These are phyloP conservation scores for Fagopyrum homotropicum DNA, from an alignment of 148 eudicot genomes.

Conservation along the genomic window DNA sequence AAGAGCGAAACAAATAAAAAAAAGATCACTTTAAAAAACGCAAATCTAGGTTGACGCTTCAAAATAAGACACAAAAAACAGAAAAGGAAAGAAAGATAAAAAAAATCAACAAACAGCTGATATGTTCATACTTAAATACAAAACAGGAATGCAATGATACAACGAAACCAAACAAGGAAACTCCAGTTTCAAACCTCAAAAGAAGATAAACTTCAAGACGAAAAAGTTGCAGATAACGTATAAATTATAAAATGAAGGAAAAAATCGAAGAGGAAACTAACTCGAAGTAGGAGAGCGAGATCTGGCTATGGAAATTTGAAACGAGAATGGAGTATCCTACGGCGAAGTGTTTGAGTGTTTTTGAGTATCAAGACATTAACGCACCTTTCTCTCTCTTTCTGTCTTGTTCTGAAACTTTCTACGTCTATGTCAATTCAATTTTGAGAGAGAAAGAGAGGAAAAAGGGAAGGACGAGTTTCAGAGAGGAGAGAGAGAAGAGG, in stretches of 20 bases:
- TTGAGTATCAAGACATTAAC: slow-evolving; percentile 2
- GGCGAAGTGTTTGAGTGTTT: not conserved
- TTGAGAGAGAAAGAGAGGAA: slow-evolving; percentile 13
- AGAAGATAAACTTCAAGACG: not conserved
- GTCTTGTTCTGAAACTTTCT: not conserved
- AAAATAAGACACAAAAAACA: not conserved
- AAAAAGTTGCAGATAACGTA: not conserved
- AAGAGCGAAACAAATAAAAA: slow-evolving; percentile 5
- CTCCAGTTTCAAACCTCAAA: not conserved
- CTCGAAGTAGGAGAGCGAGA: not conserved
- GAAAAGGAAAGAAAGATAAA: not conserved
- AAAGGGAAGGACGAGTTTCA: not conserved
- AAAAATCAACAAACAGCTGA: not conserved
- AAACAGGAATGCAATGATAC: not conserved
- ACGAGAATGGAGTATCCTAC: not conserved
- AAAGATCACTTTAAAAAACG: not conserved
- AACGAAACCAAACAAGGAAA: not conserved
- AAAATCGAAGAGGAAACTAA: not conserved
- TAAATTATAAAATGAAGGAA: not conserved
- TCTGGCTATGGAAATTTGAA: not conserved
- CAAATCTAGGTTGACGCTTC: not conserved
- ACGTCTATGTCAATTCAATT: slow-evolving; percentile 2
- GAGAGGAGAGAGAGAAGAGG: not conserved
- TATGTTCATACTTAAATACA: not conserved
- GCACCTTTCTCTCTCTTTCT: not conserved